These are phyloP conservation scores for Ramichloridium luteum DNA, from an alignment of 2,329 filamentous ascomycete genomes.

Conservation along the genomic window DNA sequence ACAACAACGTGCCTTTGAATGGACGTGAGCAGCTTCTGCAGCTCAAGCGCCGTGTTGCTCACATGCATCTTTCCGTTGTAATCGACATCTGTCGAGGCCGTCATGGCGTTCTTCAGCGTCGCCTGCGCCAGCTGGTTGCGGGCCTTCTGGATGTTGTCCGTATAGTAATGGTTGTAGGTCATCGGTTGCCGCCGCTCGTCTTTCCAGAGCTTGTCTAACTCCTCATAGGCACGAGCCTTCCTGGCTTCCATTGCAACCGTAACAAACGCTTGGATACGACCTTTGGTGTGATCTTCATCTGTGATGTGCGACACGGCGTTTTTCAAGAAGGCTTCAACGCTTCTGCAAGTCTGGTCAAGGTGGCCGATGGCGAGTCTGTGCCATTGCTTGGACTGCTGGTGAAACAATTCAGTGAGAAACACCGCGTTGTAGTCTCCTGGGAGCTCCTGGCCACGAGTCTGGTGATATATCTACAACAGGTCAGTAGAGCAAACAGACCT, in stretches of 20 bases:
- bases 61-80: no score
- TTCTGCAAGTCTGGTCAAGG: slow-evolving; percentile 27
- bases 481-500: no score
- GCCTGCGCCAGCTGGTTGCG: slow-evolving; percentile 12
- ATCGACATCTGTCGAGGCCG: no score
- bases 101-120: neutral
- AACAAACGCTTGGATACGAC: no score
- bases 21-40: slow-evolving; percentile 1
- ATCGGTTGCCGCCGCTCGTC: slow-evolving; percentile 30
- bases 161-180: slow-evolving; percentile 30
- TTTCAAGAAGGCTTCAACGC: no score
- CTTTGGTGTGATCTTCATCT: no score
- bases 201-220: slow-evolving; percentile 35
- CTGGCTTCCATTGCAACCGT: no score
- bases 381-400: slow-evolving; percentile 47
- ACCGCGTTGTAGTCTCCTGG: slow-evolving; percentile 49
- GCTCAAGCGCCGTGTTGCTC: no score
- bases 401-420: slow-evolving; percentile 48
- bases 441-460: slow-evolving; percentile 44
- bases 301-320: no score
- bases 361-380: slow-evolving; percentile 27
- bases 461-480: slow-evolving; percentile 9
- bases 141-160: slow-evolving; percentile 23
- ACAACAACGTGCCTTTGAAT: neutral
- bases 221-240: slow-evolving; percentile 27